Evolutionary conservation across 23 red algal genomes (phyloP).

Genomic region (Pyropia yezoensis): DNA sequence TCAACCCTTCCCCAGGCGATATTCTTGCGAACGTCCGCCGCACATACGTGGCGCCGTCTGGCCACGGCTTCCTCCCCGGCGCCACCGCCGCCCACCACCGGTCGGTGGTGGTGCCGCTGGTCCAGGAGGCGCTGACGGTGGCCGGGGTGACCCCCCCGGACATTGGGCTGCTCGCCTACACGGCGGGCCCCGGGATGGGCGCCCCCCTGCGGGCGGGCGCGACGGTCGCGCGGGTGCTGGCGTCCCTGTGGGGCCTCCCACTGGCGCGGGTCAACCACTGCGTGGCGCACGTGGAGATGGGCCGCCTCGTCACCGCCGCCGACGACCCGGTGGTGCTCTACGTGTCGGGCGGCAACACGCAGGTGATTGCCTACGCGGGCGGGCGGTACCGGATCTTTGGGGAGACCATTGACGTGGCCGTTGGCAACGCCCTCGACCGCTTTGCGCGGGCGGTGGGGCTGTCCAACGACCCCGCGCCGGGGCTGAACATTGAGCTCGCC

Average conservation of each 20-base stretch:
- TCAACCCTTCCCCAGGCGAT: constrained; percentile 10
- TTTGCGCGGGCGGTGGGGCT: constrained; percentile 89
- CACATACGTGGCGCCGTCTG: constrained; percentile 78
- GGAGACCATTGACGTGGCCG: constrained; percentile 99
- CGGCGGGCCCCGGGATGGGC: constrained; percentile 91
- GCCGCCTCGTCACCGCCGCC: constrained; percentile 76
- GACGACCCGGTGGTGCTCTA: constrained; percentile 86
- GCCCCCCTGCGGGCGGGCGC: constrained; percentile 78
- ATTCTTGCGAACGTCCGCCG: constrained; percentile 87
- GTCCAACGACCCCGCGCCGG: constrained; percentile 84
- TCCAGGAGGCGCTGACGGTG: constrained; percentile 45
- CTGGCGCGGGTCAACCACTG: constrained; percentile 96
- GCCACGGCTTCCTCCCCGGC: constrained; percentile 79
- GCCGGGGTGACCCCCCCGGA: constrained; percentile 31
- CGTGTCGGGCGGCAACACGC: constrained; percentile 93
- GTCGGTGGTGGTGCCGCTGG: constrained; percentile 57
- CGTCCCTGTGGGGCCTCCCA: constrained; percentile 56
- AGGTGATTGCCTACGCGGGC: constrained; percentile 91
- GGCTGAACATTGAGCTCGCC: constrained; percentile 88
- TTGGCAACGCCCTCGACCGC: constrained; percentile 98
- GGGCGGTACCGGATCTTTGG: constrained; percentile 97
- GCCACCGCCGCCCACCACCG: constrained; percentile 91
- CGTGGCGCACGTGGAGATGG: constrained; percentile 99
- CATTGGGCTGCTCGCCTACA: constrained; percentile 65
- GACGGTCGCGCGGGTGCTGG: constrained; percentile 72